Evolutionary conservation across 2,329 filamentous ascomycete species (phyloP), one percentile per base, ranked within the genome.

Genomic region (Cytospora paraplurivora): DNA sequence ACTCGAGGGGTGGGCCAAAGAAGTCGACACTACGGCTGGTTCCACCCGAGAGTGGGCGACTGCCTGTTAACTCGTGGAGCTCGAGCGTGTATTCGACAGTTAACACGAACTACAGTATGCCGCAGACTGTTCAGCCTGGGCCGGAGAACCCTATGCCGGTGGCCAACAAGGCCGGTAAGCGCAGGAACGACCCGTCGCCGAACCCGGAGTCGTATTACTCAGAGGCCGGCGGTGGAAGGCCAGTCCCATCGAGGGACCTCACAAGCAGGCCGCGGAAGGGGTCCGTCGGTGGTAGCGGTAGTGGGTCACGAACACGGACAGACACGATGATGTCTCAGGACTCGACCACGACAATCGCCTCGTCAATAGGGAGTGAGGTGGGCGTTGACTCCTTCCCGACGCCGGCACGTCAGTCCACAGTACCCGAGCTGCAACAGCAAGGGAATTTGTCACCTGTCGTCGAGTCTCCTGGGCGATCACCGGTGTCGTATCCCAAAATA

Each of bases 391-490:
- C 57, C 3, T 63, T 65, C 21, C 60, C 56, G 5, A 37, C 47
- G 19, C 63, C 63, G 1, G 15, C 44, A n/a, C 44, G 59, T 27
- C 54, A 34, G 21, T 58, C 63, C 4, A 34, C 13, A 10, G 51
- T 33, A 3, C 33, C 55, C 4, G 58, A 59, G 11, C 49, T 8
- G 17, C 34, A 32, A 54, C 68, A 72, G 37, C 72, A 64, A 59
- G 71, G 66, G 62, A 76, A 74, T 52, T 74, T 84, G 5, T 82
- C 82, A 0, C 82, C 82, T 1, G 81, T 85, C 7, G 73, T 73
- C 13, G 82, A 85, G 68, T 82, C 79, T 0, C 81, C 80, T 3
- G 62, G 74, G 27, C 72, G 71, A 17, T 74, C 76, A 38, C 74
- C 74, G 15, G 74, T 74, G 33, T 69, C 61, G 11, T 74, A 75